These are phyloP conservation scores for Davidsoniella virescens DNA, from an alignment of 2,329 filamentous ascomycete species.

Conservation along the genomic window DNA sequence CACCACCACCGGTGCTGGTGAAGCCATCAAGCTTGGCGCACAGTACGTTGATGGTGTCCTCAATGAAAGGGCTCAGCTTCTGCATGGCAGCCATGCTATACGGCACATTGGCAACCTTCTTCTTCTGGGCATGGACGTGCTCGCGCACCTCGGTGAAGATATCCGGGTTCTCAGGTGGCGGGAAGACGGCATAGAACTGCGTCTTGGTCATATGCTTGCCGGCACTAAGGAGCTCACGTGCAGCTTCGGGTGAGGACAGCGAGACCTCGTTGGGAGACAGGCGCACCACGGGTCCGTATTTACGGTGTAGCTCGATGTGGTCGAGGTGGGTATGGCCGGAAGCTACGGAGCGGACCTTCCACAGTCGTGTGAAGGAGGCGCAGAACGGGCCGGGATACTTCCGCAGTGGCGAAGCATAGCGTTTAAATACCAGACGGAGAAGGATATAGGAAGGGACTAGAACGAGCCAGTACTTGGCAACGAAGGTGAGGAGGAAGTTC, in stretches of 20 bases:
- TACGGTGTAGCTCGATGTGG: slow-evolving; percentile 29
- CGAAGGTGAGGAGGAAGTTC: slow-evolving; percentile 7
- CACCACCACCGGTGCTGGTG: slow-evolving; percentile 16
- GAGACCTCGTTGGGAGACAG: slow-evolving; percentile 14
- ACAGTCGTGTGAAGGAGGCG: slow-evolving; percentile 33
- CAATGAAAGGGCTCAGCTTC: slow-evolving; percentile 33
- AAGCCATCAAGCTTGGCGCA: slow-evolving; percentile 26
- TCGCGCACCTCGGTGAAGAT: slow-evolving; percentile 41
- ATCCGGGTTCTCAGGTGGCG: slow-evolving; percentile 38
- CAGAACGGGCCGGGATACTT: slow-evolving; percentile 54
- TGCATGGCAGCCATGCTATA: slow-evolving; percentile 39
- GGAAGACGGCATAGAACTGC: slow-evolving; percentile 36
- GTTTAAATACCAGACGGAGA: slow-evolving; percentile 31
- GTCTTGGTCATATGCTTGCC: slow-evolving; percentile 38
- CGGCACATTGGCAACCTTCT: slow-evolving; percentile 33
- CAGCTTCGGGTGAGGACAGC: slow-evolving; percentile 11
- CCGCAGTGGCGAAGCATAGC: slow-evolving; percentile 39
- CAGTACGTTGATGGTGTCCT: slow-evolving; percentile 33
- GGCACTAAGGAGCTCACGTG: slow-evolving; percentile 27
- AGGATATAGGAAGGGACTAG: slow-evolving; percentile 20
- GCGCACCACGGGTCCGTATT: slow-evolving; percentile 30
- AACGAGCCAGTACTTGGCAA: slow-evolving; percentile 29
- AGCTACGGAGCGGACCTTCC: slow-evolving; percentile 25
- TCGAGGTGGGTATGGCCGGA: slow-evolving; percentile 36
- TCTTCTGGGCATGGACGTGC: slow-evolving; percentile 37